Conservation (phyloP, 2,329 filamentous ascomycete species). For the Trichoderma sp. region DNA sequence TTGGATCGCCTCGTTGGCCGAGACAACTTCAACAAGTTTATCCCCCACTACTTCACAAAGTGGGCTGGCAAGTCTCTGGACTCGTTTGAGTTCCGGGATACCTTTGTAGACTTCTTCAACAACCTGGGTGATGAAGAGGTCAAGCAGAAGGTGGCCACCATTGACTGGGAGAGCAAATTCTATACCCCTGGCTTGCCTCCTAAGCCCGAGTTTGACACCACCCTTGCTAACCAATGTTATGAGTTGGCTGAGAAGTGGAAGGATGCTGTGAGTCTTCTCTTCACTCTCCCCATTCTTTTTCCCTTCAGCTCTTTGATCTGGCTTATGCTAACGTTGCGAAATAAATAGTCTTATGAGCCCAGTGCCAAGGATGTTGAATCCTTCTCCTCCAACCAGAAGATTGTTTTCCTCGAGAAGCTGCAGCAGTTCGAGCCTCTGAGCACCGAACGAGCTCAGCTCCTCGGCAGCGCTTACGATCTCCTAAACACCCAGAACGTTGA, state of each 20-base stretch:
- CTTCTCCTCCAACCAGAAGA: constrained; percentile 82
- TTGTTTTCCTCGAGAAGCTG: constrained; percentile 84
- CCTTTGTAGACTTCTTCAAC: constrained; percentile 81
- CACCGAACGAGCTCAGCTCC: constrained; percentile 62
- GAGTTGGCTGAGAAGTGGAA: constrained; percentile 80
- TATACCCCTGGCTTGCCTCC: constrained; percentile 85
- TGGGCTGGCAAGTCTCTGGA: constrained; percentile 86
- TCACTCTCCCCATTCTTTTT: too few relatives aligned
- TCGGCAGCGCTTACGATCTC: constrained; percentile 75
- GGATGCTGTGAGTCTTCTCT: constrained; percentile 44
- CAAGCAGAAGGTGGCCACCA: constrained; percentile 62
- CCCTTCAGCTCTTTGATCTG: not conserved
- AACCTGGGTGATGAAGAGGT: constrained; percentile 60
- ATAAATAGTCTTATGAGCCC: constrained; percentile 58
- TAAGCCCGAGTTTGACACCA: constrained; percentile 88
- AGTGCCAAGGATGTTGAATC: constrained; percentile 64
- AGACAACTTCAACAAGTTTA: constrained; percentile 90
- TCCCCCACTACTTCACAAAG: constrained; percentile 87
- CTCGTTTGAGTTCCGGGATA: constrained; percentile 90
- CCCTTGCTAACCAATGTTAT: constrained; percentile 82
- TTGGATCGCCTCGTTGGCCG: constrained; percentile 83
- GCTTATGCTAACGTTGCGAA: not conserved
- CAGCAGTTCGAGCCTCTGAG: constrained; percentile 64
- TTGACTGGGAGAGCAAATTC: constrained; percentile 91
- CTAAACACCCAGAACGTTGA: constrained; percentile 79